Evolutionary conservation across 768 basidiomycete species (phyloP).

Genomic region (Asterophora lycoperdoides): DNA sequence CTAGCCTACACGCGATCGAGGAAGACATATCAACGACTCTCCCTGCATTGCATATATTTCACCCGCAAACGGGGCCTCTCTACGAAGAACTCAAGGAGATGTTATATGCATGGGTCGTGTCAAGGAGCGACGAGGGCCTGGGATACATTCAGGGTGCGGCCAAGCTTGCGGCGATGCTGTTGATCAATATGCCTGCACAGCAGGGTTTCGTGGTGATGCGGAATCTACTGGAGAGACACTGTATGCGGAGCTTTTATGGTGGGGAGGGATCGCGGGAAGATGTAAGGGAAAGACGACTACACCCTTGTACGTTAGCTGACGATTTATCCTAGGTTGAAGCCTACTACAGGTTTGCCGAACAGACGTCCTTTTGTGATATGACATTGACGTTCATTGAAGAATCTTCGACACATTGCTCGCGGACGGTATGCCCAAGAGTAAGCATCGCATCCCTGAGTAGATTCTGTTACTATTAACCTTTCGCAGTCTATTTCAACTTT

Average conservation of each 20-base stretch:
- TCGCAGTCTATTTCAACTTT: constrained; percentile 86
- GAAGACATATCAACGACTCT: constrained; percentile 71
- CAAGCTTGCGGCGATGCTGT: constrained; percentile 80
- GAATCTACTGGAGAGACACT: constrained; percentile 82
- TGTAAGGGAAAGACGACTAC: constrained; percentile 44
- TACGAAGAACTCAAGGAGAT: constrained; percentile 81
- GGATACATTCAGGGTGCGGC: constrained; percentile 68
- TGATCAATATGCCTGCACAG: constrained; percentile 74
- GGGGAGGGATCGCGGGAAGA: constrained; percentile 68
- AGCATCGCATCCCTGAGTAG: constrained; percentile 18
- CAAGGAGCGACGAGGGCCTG: constrained; percentile 77
- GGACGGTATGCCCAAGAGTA: constrained; percentile 92
- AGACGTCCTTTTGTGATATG: not conserved
- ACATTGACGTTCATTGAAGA: constrained; percentile 33
- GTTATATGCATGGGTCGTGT: constrained; percentile 83
- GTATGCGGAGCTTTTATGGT: constrained; percentile 81
- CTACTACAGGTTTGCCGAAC: constrained; percentile 76
- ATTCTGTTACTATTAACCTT: not conserved
- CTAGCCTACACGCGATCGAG: constrained; percentile 62
- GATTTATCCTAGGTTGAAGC: constrained; percentile 65
- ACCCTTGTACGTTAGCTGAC: not conserved
- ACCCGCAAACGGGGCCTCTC: constrained; percentile 70
- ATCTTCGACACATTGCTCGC: constrained; percentile 91
- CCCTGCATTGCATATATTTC: constrained; percentile 77
- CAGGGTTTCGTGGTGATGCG: constrained; percentile 81